A percentile compares a stretch with the other conserved stretches of the same genome.
Conservation (phyloP, 345 rosid genomes). For the Cardiospermum halicacabum region DNA sequence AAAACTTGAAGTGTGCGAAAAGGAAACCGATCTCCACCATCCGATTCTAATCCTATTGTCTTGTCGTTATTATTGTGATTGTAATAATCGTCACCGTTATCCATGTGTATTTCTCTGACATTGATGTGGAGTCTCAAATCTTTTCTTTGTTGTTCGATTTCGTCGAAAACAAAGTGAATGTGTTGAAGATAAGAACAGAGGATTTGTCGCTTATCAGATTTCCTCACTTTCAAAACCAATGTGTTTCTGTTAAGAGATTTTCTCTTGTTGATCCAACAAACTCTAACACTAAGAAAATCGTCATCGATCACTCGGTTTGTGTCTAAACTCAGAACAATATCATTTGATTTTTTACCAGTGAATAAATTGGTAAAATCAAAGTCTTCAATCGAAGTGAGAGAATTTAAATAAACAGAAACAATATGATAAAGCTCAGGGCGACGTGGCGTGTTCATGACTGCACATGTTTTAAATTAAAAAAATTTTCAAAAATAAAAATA, state of each 20-base stretch:
- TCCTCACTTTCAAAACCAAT: conserved; percentile 45
- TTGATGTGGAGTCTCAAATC: conserved; percentile 42
- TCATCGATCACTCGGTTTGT: conserved; percentile 37
- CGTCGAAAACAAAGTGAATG: conserved; percentile 40
- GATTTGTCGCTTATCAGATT: conserved; percentile 48
- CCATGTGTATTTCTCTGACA: not conserved
- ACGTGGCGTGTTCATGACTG: too few relatives aligned
- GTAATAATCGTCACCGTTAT: too few relatives aligned
- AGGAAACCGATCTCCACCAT: conserved; percentile 54
- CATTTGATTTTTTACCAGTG: conserved; percentile 43
- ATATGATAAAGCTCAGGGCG: conserved; percentile 44
- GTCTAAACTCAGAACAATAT: conserved; percentile 41
- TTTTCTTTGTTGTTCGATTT: conserved; percentile 33
- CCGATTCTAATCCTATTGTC: too few relatives aligned
- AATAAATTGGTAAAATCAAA: conserved; percentile 53
- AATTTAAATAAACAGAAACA: conserved; percentile 45
- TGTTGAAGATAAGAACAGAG: conserved; percentile 70
- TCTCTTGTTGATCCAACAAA: conserved; percentile 47
- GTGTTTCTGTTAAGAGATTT: conserved; percentile 7
- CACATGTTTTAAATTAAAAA: too few relatives aligned
- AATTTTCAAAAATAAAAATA: too few relatives aligned
- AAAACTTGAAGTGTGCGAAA: conserved; percentile 54
- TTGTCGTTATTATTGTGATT: too few relatives aligned
- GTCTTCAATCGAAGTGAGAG: conserved; percentile 47
- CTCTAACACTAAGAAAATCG: conserved; percentile 45